phyloP scores from a whole-genome alignment of 208 protist species.

The Phytomonas sp. region DNA sequence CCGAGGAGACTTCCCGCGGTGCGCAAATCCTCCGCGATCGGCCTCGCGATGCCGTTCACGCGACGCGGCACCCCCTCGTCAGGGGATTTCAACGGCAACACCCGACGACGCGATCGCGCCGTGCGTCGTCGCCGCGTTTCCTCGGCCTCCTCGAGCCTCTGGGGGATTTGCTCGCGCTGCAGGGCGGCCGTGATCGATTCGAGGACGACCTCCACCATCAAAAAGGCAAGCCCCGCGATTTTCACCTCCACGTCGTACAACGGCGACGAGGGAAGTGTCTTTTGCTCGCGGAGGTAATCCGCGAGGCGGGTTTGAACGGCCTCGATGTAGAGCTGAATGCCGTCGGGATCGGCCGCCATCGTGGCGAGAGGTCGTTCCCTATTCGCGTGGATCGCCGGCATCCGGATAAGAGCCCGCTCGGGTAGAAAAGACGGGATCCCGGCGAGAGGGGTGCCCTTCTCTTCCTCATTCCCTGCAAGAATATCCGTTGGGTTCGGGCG shows the following conservation, averaged over 20 bases:
- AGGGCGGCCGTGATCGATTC: slow-evolving; percentile 9
- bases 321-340: neutral
- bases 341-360: neutral
- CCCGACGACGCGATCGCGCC: neutral
- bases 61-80: neutral
- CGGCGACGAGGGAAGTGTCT: neutral
- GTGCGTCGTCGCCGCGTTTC: neutral
- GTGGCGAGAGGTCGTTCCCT: neutral
- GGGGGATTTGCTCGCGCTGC: neutral
- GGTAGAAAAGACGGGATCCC: neutral
- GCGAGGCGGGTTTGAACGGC: neutral
- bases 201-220: slow-evolving; percentile 18
- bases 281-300: neutral
- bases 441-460: neutral
- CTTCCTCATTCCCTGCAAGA: neutral
- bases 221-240: neutral
- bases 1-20: neutral
- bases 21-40: slow-evolving; percentile 2
- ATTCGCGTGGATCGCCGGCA: neutral
- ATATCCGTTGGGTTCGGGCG: neutral
- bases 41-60: neutral
- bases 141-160: neutral
- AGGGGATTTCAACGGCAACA: neutral
- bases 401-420: neutral
- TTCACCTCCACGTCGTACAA: neutral